Evolutionary conservation across 2,329 filamentous ascomycete species (phyloP).

Genomic region (Fusarium sp.): DNA sequence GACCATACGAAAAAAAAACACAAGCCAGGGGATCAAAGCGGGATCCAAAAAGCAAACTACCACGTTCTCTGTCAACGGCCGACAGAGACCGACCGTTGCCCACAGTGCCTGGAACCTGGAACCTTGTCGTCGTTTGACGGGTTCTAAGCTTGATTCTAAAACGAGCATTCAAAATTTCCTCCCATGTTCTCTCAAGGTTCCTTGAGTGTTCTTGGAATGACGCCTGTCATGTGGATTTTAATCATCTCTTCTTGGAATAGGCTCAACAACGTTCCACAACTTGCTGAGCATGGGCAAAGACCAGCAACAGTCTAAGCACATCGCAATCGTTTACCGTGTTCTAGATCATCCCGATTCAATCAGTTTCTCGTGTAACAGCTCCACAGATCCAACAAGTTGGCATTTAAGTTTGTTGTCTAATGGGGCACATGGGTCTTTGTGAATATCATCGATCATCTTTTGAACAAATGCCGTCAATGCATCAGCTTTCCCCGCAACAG

Average conservation of each 20-base stretch:
- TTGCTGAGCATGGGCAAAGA: background rate
- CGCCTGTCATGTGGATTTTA: background rate
- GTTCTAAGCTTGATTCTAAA: constrained; percentile 2
- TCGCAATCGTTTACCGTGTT: background rate
- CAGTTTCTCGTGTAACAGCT: background rate
- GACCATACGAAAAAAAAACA: background rate
- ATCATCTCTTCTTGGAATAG: background rate
- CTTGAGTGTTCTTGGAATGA: background rate
- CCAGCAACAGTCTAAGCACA: background rate
- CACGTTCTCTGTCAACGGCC: constrained; percentile 37
- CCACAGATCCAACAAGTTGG: background rate
- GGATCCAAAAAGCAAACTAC: constrained; percentile 18
- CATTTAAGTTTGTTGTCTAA: constrained; percentile 8
- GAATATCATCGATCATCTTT: constrained; percentile 6
- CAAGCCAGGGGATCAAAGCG: constrained; percentile 31
- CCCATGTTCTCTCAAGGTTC: background rate
- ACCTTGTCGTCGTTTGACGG: constrained; percentile 19
- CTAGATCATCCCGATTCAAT: background rate
- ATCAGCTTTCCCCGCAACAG: constrained; percentile 23
- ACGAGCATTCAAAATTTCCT: background rate
- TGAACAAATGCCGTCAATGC: constrained; percentile 3
- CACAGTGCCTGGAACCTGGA: constrained; percentile 28
- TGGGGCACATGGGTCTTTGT: background rate
- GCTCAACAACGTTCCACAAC: background rate
- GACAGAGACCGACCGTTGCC: constrained; percentile 36